Percentiles rank a stretch among this genome's conserved stretches.
These are phyloP conservation scores for Candida manassasensis DNA, from an alignment of 805 yeast species.

Conservation along the genomic window DNA sequence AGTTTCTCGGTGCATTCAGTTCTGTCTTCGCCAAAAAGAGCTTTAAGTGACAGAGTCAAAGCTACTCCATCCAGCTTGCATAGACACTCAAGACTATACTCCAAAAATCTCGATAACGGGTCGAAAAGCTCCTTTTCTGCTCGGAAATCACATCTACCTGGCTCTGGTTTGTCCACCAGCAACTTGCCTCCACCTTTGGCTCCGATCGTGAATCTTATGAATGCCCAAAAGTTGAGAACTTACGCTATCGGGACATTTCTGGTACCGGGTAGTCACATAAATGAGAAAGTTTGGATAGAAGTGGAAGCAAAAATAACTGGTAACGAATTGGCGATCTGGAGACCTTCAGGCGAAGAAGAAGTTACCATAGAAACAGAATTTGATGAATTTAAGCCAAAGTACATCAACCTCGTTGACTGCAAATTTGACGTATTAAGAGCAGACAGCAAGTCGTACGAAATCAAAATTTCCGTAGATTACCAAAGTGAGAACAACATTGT, in stretches of 20 bases:
- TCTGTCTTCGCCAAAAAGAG: slow-evolving; percentile 12
- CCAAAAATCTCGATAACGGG: slow-evolving; percentile 8
- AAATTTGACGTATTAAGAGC: slow-evolving; percentile 11
- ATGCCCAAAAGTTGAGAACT: slow-evolving; percentile 63
- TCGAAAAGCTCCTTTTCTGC: slow-evolving; percentile 7
- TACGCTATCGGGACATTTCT: slow-evolving; percentile 52
- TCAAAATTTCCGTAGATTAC: slow-evolving; percentile 27
- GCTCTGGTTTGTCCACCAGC: slow-evolving; percentile 17
- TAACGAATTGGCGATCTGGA: slow-evolving; percentile 49
- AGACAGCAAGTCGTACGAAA: slow-evolving; percentile 11
- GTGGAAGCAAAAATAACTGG: slow-evolving; percentile 45
- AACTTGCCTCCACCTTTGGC: slow-evolving; percentile 57
- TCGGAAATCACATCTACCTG: slow-evolving; percentile 12
- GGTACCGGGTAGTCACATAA: slow-evolving; percentile 19
- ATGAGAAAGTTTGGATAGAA: slow-evolving; percentile 26
- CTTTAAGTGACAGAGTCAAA: slow-evolving; percentile 25
- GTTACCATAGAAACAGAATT: slow-evolving; percentile 20
- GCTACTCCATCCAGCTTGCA: slow-evolving; percentile 32
- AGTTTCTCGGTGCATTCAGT: slow-evolving; percentile 8
- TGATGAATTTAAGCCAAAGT: slow-evolving; percentile 44
- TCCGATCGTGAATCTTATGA: slow-evolving; percentile 66
- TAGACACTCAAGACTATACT: slow-evolving; percentile 26
- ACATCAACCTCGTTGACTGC: slow-evolving; percentile 48
- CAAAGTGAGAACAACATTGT: slow-evolving; percentile 19
- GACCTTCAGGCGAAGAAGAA: slow-evolving; percentile 24